A percentile compares a stretch with the other conserved stretches of the same genome.
These are phyloP conservation scores for Botrytis cinerea DNA, from an alignment of 2,329 filamentous ascomycete species.

Conservation along the genomic window DNA sequence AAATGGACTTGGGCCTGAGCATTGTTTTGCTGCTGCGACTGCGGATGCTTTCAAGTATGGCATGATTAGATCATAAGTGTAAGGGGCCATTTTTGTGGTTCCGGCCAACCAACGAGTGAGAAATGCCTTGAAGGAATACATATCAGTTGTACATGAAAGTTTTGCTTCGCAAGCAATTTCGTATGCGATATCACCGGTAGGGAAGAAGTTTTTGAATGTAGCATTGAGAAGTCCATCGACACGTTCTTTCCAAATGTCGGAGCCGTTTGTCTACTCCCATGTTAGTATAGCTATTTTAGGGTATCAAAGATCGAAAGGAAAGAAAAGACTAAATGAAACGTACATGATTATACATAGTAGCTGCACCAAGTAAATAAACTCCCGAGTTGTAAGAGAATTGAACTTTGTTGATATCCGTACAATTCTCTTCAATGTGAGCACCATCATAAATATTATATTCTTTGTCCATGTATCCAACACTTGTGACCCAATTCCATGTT, in stretches of 20 bases:
- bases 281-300: constrained; percentile 13
- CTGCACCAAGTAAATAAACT: constrained; percentile 58
- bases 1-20: constrained; percentile 55
- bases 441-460: constrained; percentile 61
- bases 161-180: constrained; percentile 60
- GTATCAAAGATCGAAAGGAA: constrained; percentile 46
- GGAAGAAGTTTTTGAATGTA: constrained; percentile 44
- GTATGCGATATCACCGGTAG: constrained; percentile 55
- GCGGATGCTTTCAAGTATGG: constrained; percentile 58
- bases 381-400: constrained; percentile 73
- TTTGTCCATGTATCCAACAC: constrained; percentile 58
- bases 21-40: constrained; percentile 55
- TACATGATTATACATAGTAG: constrained; percentile 53
- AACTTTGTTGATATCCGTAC: constrained; percentile 55
- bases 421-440: constrained; percentile 48
- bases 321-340: constrained; percentile 48
- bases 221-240: constrained; percentile 42
- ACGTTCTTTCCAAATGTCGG: constrained; percentile 44
- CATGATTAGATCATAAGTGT: constrained; percentile 55
- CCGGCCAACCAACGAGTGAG: constrained; percentile 61
- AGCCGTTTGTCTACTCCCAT: constrained; percentile 41
- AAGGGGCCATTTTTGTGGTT: constrained; percentile 59
- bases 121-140: constrained; percentile 67
- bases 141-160: constrained; percentile 60
- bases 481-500: constrained; percentile 66